Evolutionary conservation across 2,329 filamentous ascomycete species (phyloP), one percentile per base, ranked within the genome.

Genomic region (Cladophialophora immunda): DNA sequence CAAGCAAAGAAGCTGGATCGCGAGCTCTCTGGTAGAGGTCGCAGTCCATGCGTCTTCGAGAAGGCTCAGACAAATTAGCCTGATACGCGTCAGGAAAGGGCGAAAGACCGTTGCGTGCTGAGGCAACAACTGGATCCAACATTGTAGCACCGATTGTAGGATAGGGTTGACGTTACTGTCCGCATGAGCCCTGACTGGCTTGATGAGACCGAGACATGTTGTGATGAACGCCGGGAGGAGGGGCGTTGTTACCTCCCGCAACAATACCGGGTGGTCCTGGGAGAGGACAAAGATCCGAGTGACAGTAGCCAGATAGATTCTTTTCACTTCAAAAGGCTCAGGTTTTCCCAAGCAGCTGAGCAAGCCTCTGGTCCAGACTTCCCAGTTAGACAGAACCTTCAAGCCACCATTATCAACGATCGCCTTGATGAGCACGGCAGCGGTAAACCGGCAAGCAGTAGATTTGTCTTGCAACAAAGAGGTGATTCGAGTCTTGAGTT

Each of bases 221-320:
- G 87, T 89, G 54, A 94, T 85, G 74, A 94, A 97, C 1, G 86
- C 81, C 1, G 92, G 88, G 22, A 97, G 81, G 2, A 88, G 92
- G 2, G 93, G 93, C 0, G 93, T 97, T 0, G 92, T 94, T 68
- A 97, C 92, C 76, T 97, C 94, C 73, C 94, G 87, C 53, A 94
- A 84, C 61, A 97, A 83, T 8, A 92, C 95, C 67, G 91, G 92
- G 75, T 93, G 93, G 41, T 90, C 88, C 75, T 93, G 92, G 47
- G 94, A 90, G 38, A 95, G 86, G 72, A 89, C 85, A 80, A 95
- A 97, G 72, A 97, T 93, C 74, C 91, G 90, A 22, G 92, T 91
- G 68, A 97, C 81, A 15, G 92, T 88, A 68, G 95, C 86, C 58
- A 97, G 83, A 71, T 87, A 88, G 66, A 97, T 79, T 76, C 91